A percentile compares a stretch with the other conserved stretches of the same genome.
Conservation (phyloP, 2,329 filamentous ascomycete species). For the Trichothecium roseum region DNA sequence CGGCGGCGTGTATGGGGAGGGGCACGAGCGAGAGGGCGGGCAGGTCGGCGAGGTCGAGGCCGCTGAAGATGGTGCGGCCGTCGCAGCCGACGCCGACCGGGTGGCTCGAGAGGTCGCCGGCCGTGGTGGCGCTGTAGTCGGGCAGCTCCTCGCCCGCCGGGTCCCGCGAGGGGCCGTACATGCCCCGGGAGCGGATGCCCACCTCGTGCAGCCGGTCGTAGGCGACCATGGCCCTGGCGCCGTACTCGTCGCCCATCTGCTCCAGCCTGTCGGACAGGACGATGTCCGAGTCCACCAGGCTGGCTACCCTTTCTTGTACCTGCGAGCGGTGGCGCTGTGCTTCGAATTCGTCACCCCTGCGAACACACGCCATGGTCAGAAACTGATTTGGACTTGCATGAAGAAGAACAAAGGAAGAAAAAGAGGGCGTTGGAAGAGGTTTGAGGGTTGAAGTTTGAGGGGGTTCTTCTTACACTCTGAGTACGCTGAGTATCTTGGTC, state of each 20-base stretch:
- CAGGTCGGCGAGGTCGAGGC: conserved; percentile 8
- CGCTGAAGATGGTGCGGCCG: conserved; percentile 8
- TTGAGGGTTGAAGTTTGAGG: too few relatives aligned
- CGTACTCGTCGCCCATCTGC: conserved; percentile 6
- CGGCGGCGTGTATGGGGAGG: conserved; percentile 7
- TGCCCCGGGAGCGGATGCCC: conserved; percentile 6
- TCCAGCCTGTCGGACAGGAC: conserved; percentile 7
- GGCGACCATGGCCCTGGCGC: conserved; percentile 4
- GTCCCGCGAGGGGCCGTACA: conserved; percentile 3
- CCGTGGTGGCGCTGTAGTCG: conserved; percentile 10
- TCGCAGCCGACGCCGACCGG: conserved; percentile 6
- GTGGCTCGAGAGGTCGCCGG: conserved; percentile 12
- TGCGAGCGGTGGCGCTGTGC: conserved; percentile 5
- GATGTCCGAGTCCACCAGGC: conserved; percentile 7
- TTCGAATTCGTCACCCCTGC: conserved; percentile 6
- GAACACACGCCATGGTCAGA: not conserved
- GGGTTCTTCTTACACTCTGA: conserved; percentile 10
- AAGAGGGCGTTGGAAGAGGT: too few relatives aligned
- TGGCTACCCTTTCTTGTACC: conserved; percentile 3
- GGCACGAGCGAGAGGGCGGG: conserved; percentile 7
- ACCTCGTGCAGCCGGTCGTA: conserved; percentile 4
- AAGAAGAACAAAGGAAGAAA: too few relatives aligned
- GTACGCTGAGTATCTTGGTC: conserved; percentile 8
- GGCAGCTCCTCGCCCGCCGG: conserved; percentile 4
- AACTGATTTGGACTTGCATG: too few relatives aligned